Conservation (phyloP, 768 basidiomycete species). For the Kwoniella dejecticola region DNA sequence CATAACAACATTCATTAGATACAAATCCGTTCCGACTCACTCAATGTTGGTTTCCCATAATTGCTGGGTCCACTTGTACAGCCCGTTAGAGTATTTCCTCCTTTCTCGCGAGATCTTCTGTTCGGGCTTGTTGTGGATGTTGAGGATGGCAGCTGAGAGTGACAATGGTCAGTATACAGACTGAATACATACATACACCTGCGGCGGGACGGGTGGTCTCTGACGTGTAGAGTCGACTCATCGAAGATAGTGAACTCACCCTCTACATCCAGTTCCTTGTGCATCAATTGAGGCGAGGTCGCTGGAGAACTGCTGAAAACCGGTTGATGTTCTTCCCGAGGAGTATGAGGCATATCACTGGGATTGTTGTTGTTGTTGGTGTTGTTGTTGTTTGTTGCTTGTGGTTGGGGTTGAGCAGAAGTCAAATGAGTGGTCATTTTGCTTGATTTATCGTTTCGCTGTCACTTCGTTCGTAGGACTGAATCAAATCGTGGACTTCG, state of each 20-base stretch:
- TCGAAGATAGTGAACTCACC: too few relatives aligned
- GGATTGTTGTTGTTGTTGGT: too few relatives aligned
- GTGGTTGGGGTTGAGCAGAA: neutral
- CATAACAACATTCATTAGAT: too few relatives aligned
- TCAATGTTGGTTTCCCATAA: slow-evolving; percentile 26
- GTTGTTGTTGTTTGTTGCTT: slow-evolving; percentile 1
- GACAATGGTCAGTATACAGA: too few relatives aligned
- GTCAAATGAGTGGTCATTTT: slow-evolving; percentile 2
- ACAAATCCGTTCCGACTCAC: slow-evolving; percentile 1
- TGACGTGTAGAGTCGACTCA: too few relatives aligned
- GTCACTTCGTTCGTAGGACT: too few relatives aligned
- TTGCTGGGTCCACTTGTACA: slow-evolving; percentile 21
- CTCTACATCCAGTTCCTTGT: neutral
- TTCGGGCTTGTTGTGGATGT: neutral
- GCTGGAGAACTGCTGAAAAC: neutral
- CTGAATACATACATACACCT: too few relatives aligned
- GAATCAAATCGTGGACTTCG: too few relatives aligned
- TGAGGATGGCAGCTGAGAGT: too few relatives aligned
- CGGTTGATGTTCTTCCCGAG: slow-evolving; percentile 1
- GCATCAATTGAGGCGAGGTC: neutral
- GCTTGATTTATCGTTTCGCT: neutral
- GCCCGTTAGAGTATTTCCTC: slow-evolving; percentile 10
- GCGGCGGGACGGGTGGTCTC: too few relatives aligned
- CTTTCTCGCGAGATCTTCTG: slow-evolving; percentile 15
- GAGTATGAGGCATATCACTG: slow-evolving; percentile 1